Percentiles rank a stretch among this genome's conserved stretches.
These are phyloP conservation scores for Schwanniomyces etchellsii DNA, from an alignment of 1,139 yeast genomes.

Conservation along the genomic window DNA sequence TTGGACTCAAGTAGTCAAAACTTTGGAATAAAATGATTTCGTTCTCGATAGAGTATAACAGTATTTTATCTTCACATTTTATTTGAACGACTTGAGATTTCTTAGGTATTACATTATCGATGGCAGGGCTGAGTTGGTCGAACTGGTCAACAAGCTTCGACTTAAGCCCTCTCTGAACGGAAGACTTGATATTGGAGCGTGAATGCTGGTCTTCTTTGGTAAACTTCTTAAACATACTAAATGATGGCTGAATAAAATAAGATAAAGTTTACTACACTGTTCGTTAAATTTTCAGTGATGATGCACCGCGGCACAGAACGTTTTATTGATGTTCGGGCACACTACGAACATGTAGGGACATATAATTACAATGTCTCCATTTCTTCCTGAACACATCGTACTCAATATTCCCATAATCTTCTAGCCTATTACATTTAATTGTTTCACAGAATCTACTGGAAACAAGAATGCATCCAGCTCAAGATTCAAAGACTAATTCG, in stretches of 20 bases:
- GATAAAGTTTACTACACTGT: no score
- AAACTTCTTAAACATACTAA: constrained; percentile 58
- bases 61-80: constrained; percentile 87
- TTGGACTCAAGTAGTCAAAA: constrained; percentile 78
- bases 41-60: constrained; percentile 66
- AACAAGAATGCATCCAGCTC: constrained; percentile 66
- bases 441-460: no score
- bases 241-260: no score
- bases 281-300: no score
- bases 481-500: constrained; percentile 33
- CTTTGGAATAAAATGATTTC: constrained; percentile 79
- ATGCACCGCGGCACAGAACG: no score
- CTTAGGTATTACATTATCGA: constrained; percentile 84
- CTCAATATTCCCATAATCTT: no score
- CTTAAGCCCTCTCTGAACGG: constrained; percentile 82
- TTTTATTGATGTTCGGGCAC: no score
- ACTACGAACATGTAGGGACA: constrained; percentile 42
- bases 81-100: constrained; percentile 78
- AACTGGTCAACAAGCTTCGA: constrained; percentile 67
- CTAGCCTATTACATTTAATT: no score
- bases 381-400: no score
- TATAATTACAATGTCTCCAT: constrained; percentile 72
- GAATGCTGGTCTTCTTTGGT: constrained; percentile 85
- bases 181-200: constrained; percentile 85
- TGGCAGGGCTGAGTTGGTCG: constrained; percentile 64